phyloP scores from a whole-genome alignment of 2,329 filamentous ascomycete genomes.

The Dendrostoma leiphaemia region DNA sequence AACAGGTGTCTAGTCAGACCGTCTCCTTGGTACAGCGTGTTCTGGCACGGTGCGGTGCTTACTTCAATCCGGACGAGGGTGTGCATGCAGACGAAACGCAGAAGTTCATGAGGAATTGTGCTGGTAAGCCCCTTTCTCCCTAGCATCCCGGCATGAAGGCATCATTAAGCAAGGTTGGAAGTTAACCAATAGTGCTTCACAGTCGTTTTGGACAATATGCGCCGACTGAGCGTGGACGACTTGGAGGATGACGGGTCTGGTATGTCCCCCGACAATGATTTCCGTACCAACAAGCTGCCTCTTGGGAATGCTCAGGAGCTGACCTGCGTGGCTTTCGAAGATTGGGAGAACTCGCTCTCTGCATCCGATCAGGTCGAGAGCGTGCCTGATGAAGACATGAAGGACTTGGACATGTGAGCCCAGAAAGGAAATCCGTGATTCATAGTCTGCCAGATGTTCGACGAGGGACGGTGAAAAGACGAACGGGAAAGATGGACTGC shows the following conservation, averaged over 20 bases:
- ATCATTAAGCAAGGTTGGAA: too few species aligned
- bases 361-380: conserved; percentile 56
- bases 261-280: conserved; percentile 43
- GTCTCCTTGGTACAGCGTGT: conserved; percentile 42
- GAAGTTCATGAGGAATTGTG: conserved; percentile 33
- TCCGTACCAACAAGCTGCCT: conserved; percentile 20
- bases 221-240: conserved; percentile 54
- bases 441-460: background rate
- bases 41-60: conserved; percentile 39
- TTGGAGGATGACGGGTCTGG: conserved; percentile 59
- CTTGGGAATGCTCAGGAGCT: conserved; percentile 4
- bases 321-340: conserved; percentile 29
- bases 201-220: conserved; percentile 49
- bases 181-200: background rate
- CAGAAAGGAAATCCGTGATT: background rate
- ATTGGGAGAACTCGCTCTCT: conserved; percentile 53
- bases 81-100: conserved; percentile 29
- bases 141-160: too few species aligned
- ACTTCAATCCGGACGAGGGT: conserved; percentile 35
- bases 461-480: background rate
- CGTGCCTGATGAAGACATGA: conserved; percentile 44
- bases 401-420: conserved; percentile 21
- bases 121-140: conserved; percentile 31
- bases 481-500: background rate
- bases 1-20: conserved; percentile 40